Conservation (phyloP, 495 filamentous ascomycete genomes). For the Neurospora tetraspora region DNA sequence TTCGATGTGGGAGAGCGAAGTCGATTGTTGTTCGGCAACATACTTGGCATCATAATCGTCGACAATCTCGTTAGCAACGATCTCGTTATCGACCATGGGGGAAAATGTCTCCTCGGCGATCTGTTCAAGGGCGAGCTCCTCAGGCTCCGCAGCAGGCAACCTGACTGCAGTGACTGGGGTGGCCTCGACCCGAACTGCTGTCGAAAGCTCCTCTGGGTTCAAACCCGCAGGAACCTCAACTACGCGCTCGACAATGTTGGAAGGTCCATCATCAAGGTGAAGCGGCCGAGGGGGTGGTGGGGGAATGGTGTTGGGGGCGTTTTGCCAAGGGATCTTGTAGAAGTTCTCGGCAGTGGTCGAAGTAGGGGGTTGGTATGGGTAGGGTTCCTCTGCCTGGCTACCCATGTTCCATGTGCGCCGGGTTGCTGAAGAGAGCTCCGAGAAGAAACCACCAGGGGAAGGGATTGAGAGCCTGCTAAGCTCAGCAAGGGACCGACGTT, state of each 20-base stretch:
- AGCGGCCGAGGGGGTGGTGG: slow-evolving; percentile 22
- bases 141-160: slow-evolving; percentile 10
- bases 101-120: slow-evolving; percentile 22
- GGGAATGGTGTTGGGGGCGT: slow-evolving; percentile 13
- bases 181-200: slow-evolving; percentile 38
- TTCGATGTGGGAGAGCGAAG: slow-evolving; percentile 58
- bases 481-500: slow-evolving; percentile 37
- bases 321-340: slow-evolving; percentile 67
- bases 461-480: slow-evolving; percentile 72
- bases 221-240: slow-evolving; percentile 46
- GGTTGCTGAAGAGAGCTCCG: slow-evolving; percentile 59
- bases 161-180: slow-evolving; percentile 23
- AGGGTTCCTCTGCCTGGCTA: slow-evolving; percentile 31
- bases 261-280: slow-evolving; percentile 21
- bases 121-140: slow-evolving; percentile 13
- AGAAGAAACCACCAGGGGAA: slow-evolving; percentile 85
- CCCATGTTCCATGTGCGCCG: slow-evolving; percentile 66
- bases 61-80: slow-evolving; percentile 42
- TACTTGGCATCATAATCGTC: slow-evolving; percentile 65
- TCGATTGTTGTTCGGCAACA: slow-evolving; percentile 52
- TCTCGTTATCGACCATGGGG: slow-evolving; percentile 34
- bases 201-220: slow-evolving; percentile 51
- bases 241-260: slow-evolving; percentile 54
- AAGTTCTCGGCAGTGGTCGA: slow-evolving; percentile 77
- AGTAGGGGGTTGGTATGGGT: slow-evolving; percentile 41